Base-by-base conservation (phyloP, 306 rosid species). In the Lablab purpureus region DNA sequence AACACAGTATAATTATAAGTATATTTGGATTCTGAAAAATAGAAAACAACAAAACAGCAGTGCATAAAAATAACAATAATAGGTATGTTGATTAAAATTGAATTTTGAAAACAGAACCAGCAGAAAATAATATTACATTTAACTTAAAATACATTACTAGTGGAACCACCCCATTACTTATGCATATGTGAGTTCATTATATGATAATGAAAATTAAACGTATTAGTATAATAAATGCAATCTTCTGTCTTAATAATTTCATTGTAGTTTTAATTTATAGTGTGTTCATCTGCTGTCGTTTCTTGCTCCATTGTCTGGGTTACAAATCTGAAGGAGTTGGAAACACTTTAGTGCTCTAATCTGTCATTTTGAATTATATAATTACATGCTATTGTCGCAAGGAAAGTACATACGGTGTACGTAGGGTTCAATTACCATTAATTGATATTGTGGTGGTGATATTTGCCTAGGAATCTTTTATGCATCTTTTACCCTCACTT, bases 251-350 rank as follows among this genome's bases (percentile, higher is more conserved):
- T 52, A 52, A 71, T 43, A 43, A 54, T 34, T 59, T 67, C 14
- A 10, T 41, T 47, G 3, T 34, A 62, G 0, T 40, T 62, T 69
- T 41, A 65, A 27, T 81, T 77, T 71, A 65, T 55, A 65, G 74
- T 70, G 58, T 40, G 65, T 74, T 60, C 27, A 75, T 30, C 46
- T 54, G 32, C 36, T 78, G 80, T 82, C 80, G 54, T 79, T 64
- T 67, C 79, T 46, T 82, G 84, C 76, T 79, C 76, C 84, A 47
- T 41, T 71, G 82, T 64, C 30, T 65, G 86, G 88, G 79, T 82
- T 85, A 82, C 86, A 81, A 62, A 50, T 73, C 66, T 83, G 76
- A 81, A 64, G 18, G 9, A 58, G 79, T 78, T 78, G 80, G 73
- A 83, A 71, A 64, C 77, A 71, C 74, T 40, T 28, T 15, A 74